Evolutionary conservation across 1,284 basidiomycete genomes (phyloP).

Genomic region (Tilletia setariae): DNA sequence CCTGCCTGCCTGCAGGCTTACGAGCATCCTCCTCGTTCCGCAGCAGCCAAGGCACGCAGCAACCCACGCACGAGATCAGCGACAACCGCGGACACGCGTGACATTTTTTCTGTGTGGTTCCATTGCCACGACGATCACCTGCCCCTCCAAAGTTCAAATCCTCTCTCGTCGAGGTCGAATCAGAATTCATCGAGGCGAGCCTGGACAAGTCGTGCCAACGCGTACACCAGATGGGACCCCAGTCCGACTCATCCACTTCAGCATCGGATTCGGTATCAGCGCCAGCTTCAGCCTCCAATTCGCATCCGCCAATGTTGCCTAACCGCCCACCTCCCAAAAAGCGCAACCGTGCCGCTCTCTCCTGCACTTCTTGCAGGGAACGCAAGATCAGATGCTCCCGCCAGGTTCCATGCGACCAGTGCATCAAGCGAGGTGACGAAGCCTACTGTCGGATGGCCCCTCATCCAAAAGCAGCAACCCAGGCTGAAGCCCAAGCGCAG

Average conservation of each 20-base stretch:
- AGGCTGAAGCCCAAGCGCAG: conserved; percentile 8
- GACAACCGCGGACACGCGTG: too few species aligned
- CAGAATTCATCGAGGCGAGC: too few species aligned
- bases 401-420: conserved; percentile 48
- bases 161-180: too few species aligned
- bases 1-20: too few species aligned
- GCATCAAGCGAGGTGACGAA: conserved; percentile 48
- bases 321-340: conserved; percentile 37
- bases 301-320: conserved; percentile 5
- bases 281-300: not conserved
- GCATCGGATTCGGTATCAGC: not conserved
- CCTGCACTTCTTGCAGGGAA: conserved; percentile 44
- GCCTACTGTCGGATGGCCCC: conserved; percentile 41
- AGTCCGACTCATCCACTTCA: not conserved
- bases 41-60: too few species aligned
- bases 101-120: too few species aligned
- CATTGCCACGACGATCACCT: too few species aligned
- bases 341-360: conserved; percentile 46
- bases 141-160: too few species aligned
- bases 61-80: too few species aligned
- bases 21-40: too few species aligned
- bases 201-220: too few species aligned
- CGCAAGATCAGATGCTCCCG: conserved; percentile 52
- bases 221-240: too few species aligned
- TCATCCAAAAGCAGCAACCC: conserved; percentile 19